These are phyloP conservation scores for Mycogone perniciosa DNA, from an alignment of 2,329 filamentous ascomycete species.

Conservation along the genomic window DNA sequence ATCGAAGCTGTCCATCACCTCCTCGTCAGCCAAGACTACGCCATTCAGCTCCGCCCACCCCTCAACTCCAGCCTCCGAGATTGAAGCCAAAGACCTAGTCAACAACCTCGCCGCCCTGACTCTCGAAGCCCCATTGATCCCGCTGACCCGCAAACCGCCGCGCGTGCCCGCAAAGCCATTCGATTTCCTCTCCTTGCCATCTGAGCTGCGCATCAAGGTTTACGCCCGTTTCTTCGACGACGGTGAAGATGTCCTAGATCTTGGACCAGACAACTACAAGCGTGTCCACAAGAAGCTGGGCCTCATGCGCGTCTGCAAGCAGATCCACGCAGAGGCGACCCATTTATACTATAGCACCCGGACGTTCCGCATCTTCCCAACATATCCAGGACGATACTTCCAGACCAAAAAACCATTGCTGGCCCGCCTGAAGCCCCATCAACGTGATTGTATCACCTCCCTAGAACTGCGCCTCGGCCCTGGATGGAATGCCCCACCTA, in stretches of 20 bases:
- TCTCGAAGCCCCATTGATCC: conserved; percentile 31
- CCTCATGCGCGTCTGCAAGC: conserved; percentile 55
- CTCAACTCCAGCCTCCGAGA: conserved; percentile 31
- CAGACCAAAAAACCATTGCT: conserved; percentile 68
- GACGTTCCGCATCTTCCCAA: conserved; percentile 61
- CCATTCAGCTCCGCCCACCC: conserved; percentile 32
- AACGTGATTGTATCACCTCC: conserved; percentile 53
- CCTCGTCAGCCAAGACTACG: conserved; percentile 27
- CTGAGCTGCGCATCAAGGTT: conserved; percentile 63
- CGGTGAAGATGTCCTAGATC: conserved; percentile 52
- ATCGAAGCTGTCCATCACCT: conserved; percentile 18
- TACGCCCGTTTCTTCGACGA: conserved; percentile 58
- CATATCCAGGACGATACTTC: conserved; percentile 57
- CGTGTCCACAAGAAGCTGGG: conserved; percentile 53
- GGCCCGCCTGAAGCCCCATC: conserved; percentile 54
- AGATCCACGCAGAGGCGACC: conserved; percentile 57
- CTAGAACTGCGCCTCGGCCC: conserved; percentile 67
- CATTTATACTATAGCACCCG: conserved; percentile 59
- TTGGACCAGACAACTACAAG: conserved; percentile 60
- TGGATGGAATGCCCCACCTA: conserved; percentile 64
- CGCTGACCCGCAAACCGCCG: conserved; percentile 25
- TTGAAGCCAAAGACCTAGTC: conserved; percentile 33
- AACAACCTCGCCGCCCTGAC: conserved; percentile 38
- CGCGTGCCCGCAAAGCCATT: conserved; percentile 43
- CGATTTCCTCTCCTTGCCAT: conserved; percentile 60